These are phyloP conservation scores for Bipolaris bicolor DNA, from an alignment of 2,329 filamentous ascomycete species.

Conservation along the genomic window DNA sequence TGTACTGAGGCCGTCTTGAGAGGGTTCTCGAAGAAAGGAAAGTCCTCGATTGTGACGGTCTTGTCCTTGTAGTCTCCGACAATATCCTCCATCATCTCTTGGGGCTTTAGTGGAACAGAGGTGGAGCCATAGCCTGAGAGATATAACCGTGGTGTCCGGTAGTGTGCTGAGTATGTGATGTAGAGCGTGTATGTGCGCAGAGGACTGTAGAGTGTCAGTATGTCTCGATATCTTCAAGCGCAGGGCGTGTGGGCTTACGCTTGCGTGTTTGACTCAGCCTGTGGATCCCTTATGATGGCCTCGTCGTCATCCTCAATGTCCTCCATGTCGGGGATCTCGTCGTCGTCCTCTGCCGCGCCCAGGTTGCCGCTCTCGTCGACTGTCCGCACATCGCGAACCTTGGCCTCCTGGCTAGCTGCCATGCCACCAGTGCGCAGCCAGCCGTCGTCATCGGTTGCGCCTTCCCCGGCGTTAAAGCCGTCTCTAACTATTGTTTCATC, in stretches of 20 bases:
- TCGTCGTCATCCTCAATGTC: conserved; percentile 94
- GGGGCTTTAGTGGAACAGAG: conserved; percentile 80
- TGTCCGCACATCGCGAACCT: conserved; percentile 81
- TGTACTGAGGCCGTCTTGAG: conserved; percentile 97
- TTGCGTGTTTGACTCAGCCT: conserved; percentile 56
- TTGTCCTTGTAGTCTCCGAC: conserved; percentile 98
- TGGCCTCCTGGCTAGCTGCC: conserved; percentile 74
- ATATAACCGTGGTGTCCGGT: conserved; percentile 93
- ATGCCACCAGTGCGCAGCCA: conserved; percentile 89
- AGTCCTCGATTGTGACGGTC: conserved; percentile 97
- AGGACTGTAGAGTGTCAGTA: conserved; percentile 60
- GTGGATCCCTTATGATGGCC: conserved; percentile 79
- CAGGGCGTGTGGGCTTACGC: conserved; percentile 55
- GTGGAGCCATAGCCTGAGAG: conserved; percentile 85
- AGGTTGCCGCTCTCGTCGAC: conserved; percentile 89
- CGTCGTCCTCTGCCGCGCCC: conserved; percentile 71
- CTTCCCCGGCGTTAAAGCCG: conserved; percentile 63
- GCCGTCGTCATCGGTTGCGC: conserved; percentile 73
- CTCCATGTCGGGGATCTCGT: conserved; percentile 97
- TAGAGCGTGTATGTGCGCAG: conserved; percentile 96
- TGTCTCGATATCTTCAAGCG: neutral
- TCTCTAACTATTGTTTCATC: conserved; percentile 87
- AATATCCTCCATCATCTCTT: conserved; percentile 95
- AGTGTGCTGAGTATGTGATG: conserved; percentile 97
- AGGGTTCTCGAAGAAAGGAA: conserved; percentile 88